Conservation (phyloP, 257 asterid species). For the Echium plantagineum region DNA sequence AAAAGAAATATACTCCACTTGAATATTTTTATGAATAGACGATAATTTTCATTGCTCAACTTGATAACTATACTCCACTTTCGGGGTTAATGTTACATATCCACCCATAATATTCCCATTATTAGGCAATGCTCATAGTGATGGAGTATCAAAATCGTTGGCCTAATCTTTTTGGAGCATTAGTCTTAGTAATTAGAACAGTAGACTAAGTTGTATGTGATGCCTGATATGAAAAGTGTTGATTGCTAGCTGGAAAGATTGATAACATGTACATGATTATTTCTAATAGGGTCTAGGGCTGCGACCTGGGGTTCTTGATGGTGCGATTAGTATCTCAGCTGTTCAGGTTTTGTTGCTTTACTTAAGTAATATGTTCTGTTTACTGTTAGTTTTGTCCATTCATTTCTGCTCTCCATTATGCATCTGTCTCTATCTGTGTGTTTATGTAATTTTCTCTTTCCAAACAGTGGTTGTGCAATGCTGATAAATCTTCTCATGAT, state of each 20-base stretch:
- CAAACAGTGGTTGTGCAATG: slow-evolving; percentile 94
- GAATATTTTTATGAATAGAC: too few relatives aligned
- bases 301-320: slow-evolving; percentile 86
- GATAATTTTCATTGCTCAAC: too few relatives aligned
- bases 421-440: background rate
- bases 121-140: too few relatives aligned
- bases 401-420: too few relatives aligned
- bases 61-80: too few relatives aligned
- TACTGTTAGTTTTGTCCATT: too few relatives aligned
- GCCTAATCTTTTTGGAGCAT: too few relatives aligned
- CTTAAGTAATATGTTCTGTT: background rate
- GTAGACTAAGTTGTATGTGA: background rate
- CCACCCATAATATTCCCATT: too few relatives aligned
- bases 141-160: too few relatives aligned
- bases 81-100: too few relatives aligned
- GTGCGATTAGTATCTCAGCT: slow-evolving; percentile 97
- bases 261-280: slow-evolving; percentile 7
- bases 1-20: too few relatives aligned
- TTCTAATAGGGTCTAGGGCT: slow-evolving; percentile 66
- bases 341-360: slow-evolving; percentile 64
- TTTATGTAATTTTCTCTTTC: slow-evolving; percentile 5
- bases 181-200: too few relatives aligned
- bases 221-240: background rate
- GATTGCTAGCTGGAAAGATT: slow-evolving; percentile 1
- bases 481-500: slow-evolving; percentile 90